Conservation (phyloP, 176 grass and related monocot species). For the Oryza coarctata region DNA sequence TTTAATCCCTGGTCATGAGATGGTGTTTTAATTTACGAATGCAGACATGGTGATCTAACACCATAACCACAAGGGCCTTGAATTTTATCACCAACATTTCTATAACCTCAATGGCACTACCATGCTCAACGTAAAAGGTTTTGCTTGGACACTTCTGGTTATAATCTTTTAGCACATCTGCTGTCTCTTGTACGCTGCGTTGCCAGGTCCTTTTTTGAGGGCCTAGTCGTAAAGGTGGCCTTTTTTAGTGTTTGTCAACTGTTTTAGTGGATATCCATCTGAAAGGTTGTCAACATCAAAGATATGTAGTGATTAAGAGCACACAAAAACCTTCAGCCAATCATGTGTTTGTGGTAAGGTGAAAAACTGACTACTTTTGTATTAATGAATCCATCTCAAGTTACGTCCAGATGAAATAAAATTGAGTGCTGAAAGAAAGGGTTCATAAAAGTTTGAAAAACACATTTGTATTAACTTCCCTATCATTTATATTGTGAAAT, state of each 20-base stretch:
- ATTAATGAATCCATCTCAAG: not conserved
- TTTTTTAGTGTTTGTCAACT: not conserved
- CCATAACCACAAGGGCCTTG: not conserved
- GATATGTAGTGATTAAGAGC: not conserved
- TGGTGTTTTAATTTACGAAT: not conserved
- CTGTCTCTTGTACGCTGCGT: not conserved
- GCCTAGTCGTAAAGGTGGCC: not conserved
- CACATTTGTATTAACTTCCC: constrained; percentile 14
- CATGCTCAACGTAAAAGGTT: not conserved
- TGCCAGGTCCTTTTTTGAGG: not conserved
- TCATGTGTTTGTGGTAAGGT: not conserved
- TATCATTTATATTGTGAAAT: constrained; percentile 10
- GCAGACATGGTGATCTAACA: not conserved
- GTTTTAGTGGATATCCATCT: not conserved
- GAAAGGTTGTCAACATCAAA: not conserved
- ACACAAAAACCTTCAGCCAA: constrained; percentile 7
- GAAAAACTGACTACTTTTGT: not conserved
- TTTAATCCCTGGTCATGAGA: not conserved
- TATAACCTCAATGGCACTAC: not conserved
- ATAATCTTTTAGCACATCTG: not conserved
- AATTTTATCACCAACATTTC: constrained; percentile 1
- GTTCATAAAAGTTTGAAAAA: not conserved
- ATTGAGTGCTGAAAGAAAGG: not conserved
- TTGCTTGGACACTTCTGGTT: not conserved
- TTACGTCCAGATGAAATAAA: constrained; percentile 17